Evolutionary conservation across 352 stramenopile genomes (phyloP).

Genomic region (Phytophthora lateralis): DNA sequence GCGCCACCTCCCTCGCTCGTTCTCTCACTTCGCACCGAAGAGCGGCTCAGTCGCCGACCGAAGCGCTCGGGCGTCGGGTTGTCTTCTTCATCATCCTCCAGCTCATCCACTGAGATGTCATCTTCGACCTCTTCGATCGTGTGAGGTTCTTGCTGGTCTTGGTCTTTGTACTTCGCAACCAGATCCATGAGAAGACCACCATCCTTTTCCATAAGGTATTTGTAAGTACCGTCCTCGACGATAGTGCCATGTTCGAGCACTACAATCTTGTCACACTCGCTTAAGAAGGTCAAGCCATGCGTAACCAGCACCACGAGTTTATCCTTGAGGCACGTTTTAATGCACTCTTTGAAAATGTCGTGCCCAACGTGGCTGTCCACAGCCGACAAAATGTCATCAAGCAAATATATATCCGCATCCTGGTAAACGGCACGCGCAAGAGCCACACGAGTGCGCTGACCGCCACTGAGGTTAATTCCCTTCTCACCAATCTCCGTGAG

Average conservation of each 20-base stretch:
- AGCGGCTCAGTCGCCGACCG: constrained; percentile 48
- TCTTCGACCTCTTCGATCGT: constrained; percentile 47
- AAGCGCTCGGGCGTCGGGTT: constrained; percentile 38
- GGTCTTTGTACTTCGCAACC: constrained; percentile 64
- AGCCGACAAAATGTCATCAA: constrained; percentile 95
- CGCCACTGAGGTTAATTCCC: constrained; percentile 94
- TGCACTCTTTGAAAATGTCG: constrained; percentile 89
- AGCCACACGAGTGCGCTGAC: constrained; percentile 90
- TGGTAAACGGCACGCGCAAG: constrained; percentile 84
- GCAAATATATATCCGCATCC: constrained; percentile 87
- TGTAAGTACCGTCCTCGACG: constrained; percentile 75
- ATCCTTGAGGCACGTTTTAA: constrained; percentile 56
- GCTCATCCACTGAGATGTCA: constrained; percentile 39
- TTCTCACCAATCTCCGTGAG: constrained; percentile 96
- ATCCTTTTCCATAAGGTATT: constrained; percentile 64
- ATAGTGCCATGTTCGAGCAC: constrained; percentile 65
- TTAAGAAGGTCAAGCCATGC: constrained; percentile 67
- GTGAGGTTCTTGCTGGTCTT: constrained; percentile 48
- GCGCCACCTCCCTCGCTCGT: constrained; percentile 38
- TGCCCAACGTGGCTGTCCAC: constrained; percentile 95
- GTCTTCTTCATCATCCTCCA: constrained; percentile 52
- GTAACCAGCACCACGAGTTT: constrained; percentile 89
- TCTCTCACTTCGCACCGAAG: constrained; percentile 59
- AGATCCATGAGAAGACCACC: constrained; percentile 72
- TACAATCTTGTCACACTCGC: constrained; percentile 62